Conservation (phyloP, 352 stramenopile genomes). For the Phytopythium mirpurense region DNA sequence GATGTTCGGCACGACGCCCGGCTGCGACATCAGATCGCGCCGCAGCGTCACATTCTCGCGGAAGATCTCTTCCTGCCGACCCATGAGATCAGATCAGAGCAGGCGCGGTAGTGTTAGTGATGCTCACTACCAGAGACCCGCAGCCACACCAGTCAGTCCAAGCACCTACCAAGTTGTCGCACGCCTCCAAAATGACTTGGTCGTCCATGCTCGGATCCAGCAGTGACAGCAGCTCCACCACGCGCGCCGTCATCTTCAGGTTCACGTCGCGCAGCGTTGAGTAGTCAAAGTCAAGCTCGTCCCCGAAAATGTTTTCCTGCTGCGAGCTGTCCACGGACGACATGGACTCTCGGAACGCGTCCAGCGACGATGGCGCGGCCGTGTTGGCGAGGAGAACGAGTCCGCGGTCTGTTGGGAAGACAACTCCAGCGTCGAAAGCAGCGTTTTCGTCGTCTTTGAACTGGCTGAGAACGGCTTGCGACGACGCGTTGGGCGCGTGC, state of each 20-base stretch:
- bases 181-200: conserved; percentile 79
- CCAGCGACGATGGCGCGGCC: conserved; percentile 2
- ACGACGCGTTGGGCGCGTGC: background rate
- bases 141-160: background rate
- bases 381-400: background rate
- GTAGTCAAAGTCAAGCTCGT: conserved; percentile 81
- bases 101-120: background rate
- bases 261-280: conserved; percentile 63
- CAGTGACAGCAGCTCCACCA: conserved; percentile 70
- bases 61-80: conserved; percentile 68
- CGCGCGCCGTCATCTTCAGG: conserved; percentile 68
- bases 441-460: conserved; percentile 20
- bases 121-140: background rate
- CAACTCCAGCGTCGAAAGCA: conserved; percentile 7
- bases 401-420: background rate
- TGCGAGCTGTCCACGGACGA: conserved; percentile 28
- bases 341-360: conserved; percentile 3
- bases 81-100: background rate
- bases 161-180: conserved; percentile 47
- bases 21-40: conserved; percentile 84
- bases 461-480: conserved; percentile 8
- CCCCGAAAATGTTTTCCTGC: conserved; percentile 69
- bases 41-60: conserved; percentile 64
- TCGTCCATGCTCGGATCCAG: conserved; percentile 86
- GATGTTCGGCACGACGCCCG: conserved; percentile 90